These are phyloP conservation scores for Arthrobotrys sphaeroides DNA, from an alignment of 2,329 filamentous ascomycete genomes.

Conservation along the genomic window DNA sequence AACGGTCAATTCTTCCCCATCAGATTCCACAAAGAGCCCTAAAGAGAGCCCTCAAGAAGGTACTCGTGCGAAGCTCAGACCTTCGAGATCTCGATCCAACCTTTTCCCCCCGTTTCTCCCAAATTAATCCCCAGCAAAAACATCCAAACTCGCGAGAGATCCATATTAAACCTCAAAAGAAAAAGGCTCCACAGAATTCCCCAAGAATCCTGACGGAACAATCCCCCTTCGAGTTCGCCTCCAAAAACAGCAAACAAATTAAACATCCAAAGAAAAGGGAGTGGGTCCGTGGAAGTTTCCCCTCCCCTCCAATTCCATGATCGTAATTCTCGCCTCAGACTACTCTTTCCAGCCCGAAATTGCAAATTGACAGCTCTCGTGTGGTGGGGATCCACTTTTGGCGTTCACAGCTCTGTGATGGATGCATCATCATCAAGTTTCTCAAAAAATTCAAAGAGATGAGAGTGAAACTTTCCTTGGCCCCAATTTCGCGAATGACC, in stretches of 20 bases:
- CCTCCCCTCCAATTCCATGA: constrained; percentile 13
- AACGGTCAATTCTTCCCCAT: constrained; percentile 15
- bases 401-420: constrained; percentile 14
- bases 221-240: constrained; percentile 12
- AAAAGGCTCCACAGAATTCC: constrained; percentile 3
- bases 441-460: constrained; percentile 13
- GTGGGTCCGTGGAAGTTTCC: not conserved
- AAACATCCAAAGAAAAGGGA: constrained; percentile 3
- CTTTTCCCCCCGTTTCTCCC: not conserved
- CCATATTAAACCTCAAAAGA: constrained; percentile 3
- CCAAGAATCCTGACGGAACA: not conserved
- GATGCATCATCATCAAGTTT: constrained; percentile 2
- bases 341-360: constrained; percentile 18
- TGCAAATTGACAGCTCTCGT: constrained; percentile 15
- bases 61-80: not conserved
- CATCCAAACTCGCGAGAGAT: not conserved
- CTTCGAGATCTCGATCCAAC: not conserved
- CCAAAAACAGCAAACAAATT: constrained; percentile 44
- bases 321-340: constrained; percentile 6
- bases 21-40: constrained; percentile 20
- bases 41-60: constrained; percentile 9
- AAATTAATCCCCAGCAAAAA: not conserved
- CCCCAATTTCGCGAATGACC: constrained; percentile 32
- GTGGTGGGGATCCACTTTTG: not conserved
- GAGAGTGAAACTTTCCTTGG: constrained; percentile 7